Evolutionary conservation across 495 filamentous ascomycete genomes (phyloP), one percentile per base, ranked within the genome.

Genomic region (Penicillium pancosmium): DNA sequence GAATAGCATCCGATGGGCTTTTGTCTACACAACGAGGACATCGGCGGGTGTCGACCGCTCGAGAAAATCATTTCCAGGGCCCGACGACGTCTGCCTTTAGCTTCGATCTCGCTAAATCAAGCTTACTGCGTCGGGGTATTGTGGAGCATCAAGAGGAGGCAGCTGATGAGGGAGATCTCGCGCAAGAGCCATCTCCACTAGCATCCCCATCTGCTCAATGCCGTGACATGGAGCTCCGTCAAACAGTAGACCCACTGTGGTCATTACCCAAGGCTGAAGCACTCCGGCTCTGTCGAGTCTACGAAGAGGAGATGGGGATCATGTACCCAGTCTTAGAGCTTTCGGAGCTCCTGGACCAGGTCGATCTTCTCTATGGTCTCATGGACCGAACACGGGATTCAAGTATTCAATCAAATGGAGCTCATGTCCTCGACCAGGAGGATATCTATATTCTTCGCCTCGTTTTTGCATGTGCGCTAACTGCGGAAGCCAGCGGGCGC

Each of bases 261-360:
- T 77, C 81, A n/a, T 77, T 92, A 18, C 75, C 78, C n/a, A 88
- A 87, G 64, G 77, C 86, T 18, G 90, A 96, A 63, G 86, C 91
- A 49, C 64, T 90, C n/a, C 83, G 90, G 7, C 77, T 95, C 12
- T 90, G 89, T 62, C 71, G 79, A 3, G 80, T 93, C 3, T 91
- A 91, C 62, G 87, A 93, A 55, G 90, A 95, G 67, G 92, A 94
- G 69, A 87, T 94, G 72, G 89, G 89, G 2, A 80, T 91, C 52
- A 94, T 94, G 91, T 96, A 94, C 68, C 91, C 91, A 0, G 82
- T 94, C 5, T 62, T 93, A 25, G 78, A 88, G 55, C 84, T 92
- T 33, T 77, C 88, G 18, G 72, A 78, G 55, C 72, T 90, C 5
- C 77, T 89, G 47, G 71, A 73, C 6, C 84, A 93, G 65, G 85